Base-by-base conservation (phyloP, 805 yeast species). In the Wickerhamomyces pijperi region DNA sequence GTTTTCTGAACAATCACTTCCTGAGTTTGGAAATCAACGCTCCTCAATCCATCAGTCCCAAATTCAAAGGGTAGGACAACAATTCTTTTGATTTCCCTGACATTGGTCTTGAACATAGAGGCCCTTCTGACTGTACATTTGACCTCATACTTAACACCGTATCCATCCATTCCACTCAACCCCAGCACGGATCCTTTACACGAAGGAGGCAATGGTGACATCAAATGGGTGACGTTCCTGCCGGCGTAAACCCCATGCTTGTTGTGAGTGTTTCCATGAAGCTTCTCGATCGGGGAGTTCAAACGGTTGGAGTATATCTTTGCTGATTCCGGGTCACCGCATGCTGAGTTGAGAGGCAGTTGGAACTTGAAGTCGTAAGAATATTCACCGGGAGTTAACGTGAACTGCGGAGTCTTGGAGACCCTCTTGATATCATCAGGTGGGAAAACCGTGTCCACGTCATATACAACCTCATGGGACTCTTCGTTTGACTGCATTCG, bases 361-460 rank as follows among this genome's bases (percentile, higher is more conserved):
- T 39, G 39, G 19, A 51, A 42, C 2, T 37, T 13, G 47, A 74
- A 74, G 6, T 74, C 72, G 43, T 70, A 72, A 1, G 55, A 50
- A 48, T 74, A 73, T 20, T 60, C 63, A 0, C 79, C 79, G 0
- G 78, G 73, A 3, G 36, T 42, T 19, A 51, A 29, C 5, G 55
- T 50, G 39, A 48, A 51, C 16, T 44, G 42, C 42, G 63, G 62
- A 9, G 67, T 59, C 32, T 49, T 56, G 20, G 70, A 59, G 2
- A 68, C 72, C 36, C 58, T 51, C 18, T 74, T 53, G 12, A 72
- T 63, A 38, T 72, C 68, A 13, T 59, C 62, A 0, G 79, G 74
- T 2, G 78, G 79, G 41, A 74, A 74, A 19, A 74, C 71, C 0
- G 72, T 62, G 20, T 48, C 40, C 1, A 74, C 64, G 39, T 72